phyloP scores from a whole-genome alignment of 257 asterid genomes.

The Solanum raphanifolium region DNA sequence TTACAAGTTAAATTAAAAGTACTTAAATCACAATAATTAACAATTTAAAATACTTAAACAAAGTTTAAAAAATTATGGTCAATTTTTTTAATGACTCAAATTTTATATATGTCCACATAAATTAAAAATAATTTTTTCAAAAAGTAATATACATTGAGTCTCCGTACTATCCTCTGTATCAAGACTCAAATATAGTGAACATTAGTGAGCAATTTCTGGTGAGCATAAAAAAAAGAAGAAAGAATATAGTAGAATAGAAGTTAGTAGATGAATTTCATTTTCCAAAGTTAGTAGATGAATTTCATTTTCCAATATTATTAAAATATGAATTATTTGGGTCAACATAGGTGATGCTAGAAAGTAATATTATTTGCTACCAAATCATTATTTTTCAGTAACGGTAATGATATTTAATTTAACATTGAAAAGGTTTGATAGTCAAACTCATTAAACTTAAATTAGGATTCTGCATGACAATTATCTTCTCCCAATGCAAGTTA shows the following conservation, averaged over 20 bases:
- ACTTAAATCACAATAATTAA: too few species aligned
- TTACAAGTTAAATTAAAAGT: too few species aligned
- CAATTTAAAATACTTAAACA: too few species aligned
- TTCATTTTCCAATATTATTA: not conserved
- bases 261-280: not conserved
- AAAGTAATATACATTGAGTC: too few species aligned
- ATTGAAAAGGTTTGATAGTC: not conserved
- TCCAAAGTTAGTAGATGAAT: not conserved
- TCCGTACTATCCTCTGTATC: too few species aligned
- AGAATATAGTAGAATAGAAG: too few species aligned
- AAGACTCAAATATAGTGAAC: not conserved
- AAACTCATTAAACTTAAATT: too few species aligned
- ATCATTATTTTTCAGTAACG: not conserved
- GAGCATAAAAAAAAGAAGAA: too few species aligned
- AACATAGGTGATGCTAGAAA: not conserved
- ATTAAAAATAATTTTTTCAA: accelerated
- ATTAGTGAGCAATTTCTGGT: not conserved
- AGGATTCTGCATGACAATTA: not conserved
- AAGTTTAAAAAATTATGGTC: too few species aligned
- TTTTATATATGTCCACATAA: too few species aligned
- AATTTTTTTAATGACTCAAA: not conserved
- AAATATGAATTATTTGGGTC: not conserved
- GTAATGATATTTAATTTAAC: too few species aligned
- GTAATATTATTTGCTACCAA: not conserved
- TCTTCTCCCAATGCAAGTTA: too few species aligned